These are phyloP conservation scores for Botrytis paeoniae DNA, from an alignment of 2,329 filamentous ascomycete species.

Conservation along the genomic window DNA sequence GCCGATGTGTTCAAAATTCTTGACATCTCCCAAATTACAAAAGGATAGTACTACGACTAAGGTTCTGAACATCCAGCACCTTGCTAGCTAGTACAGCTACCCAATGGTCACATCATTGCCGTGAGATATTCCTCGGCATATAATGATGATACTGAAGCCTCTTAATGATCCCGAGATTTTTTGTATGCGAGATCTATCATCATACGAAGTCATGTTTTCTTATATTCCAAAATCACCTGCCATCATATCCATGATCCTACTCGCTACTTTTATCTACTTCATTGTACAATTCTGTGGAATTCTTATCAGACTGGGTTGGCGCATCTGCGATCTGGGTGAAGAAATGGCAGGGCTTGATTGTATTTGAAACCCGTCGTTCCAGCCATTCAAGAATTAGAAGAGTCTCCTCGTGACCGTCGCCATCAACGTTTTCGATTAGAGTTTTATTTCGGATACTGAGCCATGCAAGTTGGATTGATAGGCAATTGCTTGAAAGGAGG, in stretches of 20 bases:
- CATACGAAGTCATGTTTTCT: not conserved
- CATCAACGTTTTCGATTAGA: too few species aligned
- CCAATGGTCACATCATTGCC: not conserved
- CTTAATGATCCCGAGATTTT: too few species aligned
- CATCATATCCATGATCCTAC: not conserved
- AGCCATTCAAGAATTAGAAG: not conserved
- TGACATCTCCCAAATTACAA: not conserved
- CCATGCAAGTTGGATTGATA: not conserved
- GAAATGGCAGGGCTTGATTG: not conserved
- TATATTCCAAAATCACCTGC: not conserved
- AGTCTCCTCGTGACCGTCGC: too few species aligned
- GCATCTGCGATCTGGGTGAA: not conserved
- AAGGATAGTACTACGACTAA: not conserved
- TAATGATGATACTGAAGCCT: not conserved
- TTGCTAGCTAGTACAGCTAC: not conserved
- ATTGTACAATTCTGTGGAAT: not conserved
- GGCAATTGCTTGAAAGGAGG: not conserved
- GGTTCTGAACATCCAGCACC: not conserved
- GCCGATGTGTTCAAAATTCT: not conserved
- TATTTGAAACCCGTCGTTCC: not conserved
- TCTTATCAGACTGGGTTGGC: not conserved
- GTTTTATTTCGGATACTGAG: too few species aligned
- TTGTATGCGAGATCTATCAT: not conserved
- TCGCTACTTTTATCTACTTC: not conserved
- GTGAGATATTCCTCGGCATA: not conserved